Base-by-base conservation (phyloP, 164 flowering plant genomes). In the Echeveria elegans region DNA sequence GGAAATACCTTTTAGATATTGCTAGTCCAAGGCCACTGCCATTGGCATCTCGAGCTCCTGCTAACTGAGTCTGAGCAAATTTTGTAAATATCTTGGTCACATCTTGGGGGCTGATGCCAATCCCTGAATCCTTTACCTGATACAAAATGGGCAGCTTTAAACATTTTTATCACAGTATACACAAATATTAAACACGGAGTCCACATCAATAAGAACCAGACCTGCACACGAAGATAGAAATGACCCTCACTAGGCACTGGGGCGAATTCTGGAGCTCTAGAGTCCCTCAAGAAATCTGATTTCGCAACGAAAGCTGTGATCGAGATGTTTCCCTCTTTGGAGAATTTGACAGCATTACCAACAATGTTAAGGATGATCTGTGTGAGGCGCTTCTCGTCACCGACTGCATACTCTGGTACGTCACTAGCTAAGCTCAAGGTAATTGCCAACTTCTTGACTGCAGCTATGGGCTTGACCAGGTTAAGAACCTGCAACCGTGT, bases 1-100 rank as follows among this genome's bases (percentile, higher is more conserved):
- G 29, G 52, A 11, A 50, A 48, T 82, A 92, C 97, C 97, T 86
- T 76, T 88, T 92, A 76, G 88, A 86, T 73, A 92, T 92, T 45
- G 97, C 97, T 73, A 92, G 94, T 50, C 97, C 97, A 65, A 89
- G 88, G 31, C 97, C 97, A 68, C 79, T 81, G 48, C 90, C 94
- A 72, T 83, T 72, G 64, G 86, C 73, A 74, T 80, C 85, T 69
- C 73, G 80, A 69, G 77, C 70, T 66, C 79, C 81, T 18, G 70
- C 45, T 41, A 84, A 29, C 56, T 83, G 86, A 61, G 67, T 73
- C 66, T 85, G 87, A 5, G 84, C 82, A 78, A 89, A 92, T 79
- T 89, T 89, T 43, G 82, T 88, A 77, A 92, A 92, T 31, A 92
- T 48, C 73, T 85, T 85, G 1, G 97, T 89, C 59, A 88, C 78